A percentile compares a stretch with the other conserved stretches of the same genome.
phyloP scores from a whole-genome alignment of 192 early-diverging fungal genomes.

The Rhizophagus clarus region DNA sequence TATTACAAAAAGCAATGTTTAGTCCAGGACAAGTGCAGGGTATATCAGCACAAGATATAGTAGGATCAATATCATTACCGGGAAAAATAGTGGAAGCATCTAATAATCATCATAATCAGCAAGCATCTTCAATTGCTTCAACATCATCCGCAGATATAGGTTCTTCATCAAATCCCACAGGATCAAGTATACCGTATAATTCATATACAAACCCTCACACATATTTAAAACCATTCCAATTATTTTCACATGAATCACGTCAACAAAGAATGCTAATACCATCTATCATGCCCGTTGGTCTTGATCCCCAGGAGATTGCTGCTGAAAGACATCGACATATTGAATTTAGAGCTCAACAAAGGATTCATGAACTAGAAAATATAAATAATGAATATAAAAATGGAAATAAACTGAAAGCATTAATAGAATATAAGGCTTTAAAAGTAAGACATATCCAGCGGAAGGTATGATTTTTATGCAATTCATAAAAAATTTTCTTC shows the following conservation, averaged over 20 bases:
- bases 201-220: constrained; percentile 59
- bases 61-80: constrained; percentile 48
- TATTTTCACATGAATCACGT: constrained; percentile 52
- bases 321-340: constrained; percentile 78
- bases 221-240: constrained; percentile 56
- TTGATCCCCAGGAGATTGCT: constrained; percentile 78
- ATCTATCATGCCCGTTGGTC: constrained; percentile 69
- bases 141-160: neutral
- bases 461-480: constrained; percentile 62
- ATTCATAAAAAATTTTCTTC: too few species aligned
- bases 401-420: neutral
- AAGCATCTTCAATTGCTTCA: constrained; percentile 25
- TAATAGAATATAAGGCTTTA: neutral
- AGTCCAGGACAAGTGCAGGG: constrained; percentile 43
- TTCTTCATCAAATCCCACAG: constrained; percentile 37
- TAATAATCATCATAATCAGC: constrained; percentile 32
- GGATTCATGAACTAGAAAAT: constrained; percentile 83
- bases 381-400: constrained; percentile 7
- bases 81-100: constrained; percentile 62
- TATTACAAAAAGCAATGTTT: constrained; percentile 74
- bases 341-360: constrained; percentile 67
- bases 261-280: constrained; percentile 76
- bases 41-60: constrained; percentile 44
- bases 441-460: neutral
- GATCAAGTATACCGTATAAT: constrained; percentile 48